phyloP scores from a whole-genome alignment of 2,329 filamentous ascomycete species.

The Aspergillus amoenus region DNA sequence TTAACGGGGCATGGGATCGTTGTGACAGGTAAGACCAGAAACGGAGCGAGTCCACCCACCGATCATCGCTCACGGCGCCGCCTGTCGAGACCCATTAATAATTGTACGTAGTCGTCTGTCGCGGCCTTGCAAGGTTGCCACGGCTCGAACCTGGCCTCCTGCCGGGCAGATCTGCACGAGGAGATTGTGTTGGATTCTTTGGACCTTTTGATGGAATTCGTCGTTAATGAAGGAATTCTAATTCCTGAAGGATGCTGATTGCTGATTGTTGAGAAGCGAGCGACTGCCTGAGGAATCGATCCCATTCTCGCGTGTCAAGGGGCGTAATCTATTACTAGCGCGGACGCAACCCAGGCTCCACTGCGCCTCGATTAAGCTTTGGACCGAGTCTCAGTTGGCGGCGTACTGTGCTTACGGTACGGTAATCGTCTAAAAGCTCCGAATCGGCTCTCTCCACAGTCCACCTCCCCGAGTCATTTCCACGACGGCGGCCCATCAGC shows the following conservation, averaged over 20 bases:
- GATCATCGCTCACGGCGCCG: neutral
- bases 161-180: slow-evolving; percentile 23
- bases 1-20: slow-evolving; percentile 35
- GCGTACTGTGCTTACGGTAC: slow-evolving; percentile 2
- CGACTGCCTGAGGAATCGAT: neutral
- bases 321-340: neutral
- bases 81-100: slow-evolving; percentile 10
- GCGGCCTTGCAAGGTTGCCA: slow-evolving; percentile 1
- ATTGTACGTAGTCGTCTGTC: neutral
- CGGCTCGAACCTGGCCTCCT: neutral
- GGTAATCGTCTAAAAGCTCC: neutral
- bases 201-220: too few species aligned
- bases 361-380: slow-evolving; percentile 27
- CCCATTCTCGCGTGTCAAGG: neutral
- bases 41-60: neutral
- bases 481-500: slow-evolving; percentile 8
- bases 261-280: too few species aligned
- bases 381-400: slow-evolving; percentile 20
- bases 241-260: too few species aligned
- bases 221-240: too few species aligned
- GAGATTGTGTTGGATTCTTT: slow-evolving; percentile 8
- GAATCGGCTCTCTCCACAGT: slow-evolving; percentile 12
- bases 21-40: slow-evolving; percentile 33
- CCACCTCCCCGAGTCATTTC: slow-evolving; percentile 13
- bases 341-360: slow-evolving; percentile 5